Evolutionary conservation across 306 rosid species (phyloP), one percentile per base, ranked within the genome.

Genomic region (Sicyos edulis): DNA sequence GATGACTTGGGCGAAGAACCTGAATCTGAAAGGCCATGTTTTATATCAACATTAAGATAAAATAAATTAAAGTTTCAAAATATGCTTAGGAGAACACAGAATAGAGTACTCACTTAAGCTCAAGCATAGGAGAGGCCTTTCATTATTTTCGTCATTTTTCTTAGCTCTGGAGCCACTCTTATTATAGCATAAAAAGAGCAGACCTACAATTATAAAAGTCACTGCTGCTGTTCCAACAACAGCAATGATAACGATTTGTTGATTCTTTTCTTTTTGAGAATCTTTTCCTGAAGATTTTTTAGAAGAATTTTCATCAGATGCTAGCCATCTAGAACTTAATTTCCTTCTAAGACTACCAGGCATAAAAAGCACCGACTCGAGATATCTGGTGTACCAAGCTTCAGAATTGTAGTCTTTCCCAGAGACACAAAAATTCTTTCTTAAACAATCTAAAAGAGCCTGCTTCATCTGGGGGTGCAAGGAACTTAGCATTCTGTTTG

Each of bases 101-200:
- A 65, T 50, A 74, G 97, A 87, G 81, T 70, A 81, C 82, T 91
- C 95, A 22, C 78, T 79, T 78, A 73, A 50, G 85, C 89, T 91
- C 86, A 86, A 50, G 86, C 87, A 85, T 75, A 93, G 96, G 59
- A 95, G 91, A 40, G 99, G 97, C 76, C 88, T 91, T 76, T 91
- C 92, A 82, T 95, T 95, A 69, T 75, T 89, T 77, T 79, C 92
- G 77, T 95, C 99, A 68, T 72, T 91, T 78, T 76, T 83, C n/a
- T 82, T 50, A 50, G 10, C 80, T 78, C 47, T 73, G 52, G 68
- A 76, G 19, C 84, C 84, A 69, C 55, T 56, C 74, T 78, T 76
- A 76, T 66, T 49, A 82, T 74, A 91, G 78, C 88, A 88, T 17
- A 86, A 49, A 73, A 88, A 86, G 77, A 86, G 50, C 76, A 85